Base-by-base conservation (phyloP, 345 rosid species). In the Brassica rapa region DNA sequence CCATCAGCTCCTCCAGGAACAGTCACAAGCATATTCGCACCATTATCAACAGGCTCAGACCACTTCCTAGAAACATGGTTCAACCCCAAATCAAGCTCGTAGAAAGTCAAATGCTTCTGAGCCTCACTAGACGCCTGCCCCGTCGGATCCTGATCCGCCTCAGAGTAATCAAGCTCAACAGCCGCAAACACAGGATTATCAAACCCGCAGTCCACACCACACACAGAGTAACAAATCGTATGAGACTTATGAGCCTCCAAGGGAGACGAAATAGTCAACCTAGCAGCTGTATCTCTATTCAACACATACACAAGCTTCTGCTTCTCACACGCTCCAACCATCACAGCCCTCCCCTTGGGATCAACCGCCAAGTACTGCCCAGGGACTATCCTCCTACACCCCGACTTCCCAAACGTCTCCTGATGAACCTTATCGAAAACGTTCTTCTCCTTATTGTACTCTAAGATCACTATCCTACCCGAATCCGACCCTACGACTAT, bases 1-100 rank as follows among this genome's bases (percentile, higher is more conserved):
- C 99, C 99, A 83, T 93, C 98, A 91, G 82, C 83, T 39, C 97
- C 99, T 63, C 99, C 99, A n/a, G 99, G 99, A 6, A 95, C 99
- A 0, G 96, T 93, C 77, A 95, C 98, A 56, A 95, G 90, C 97
- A 93, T 84, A 72, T 95, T 93, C 5, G 99, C 99, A n/a, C 96
- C 99, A 66, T 61, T 61, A 21, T 95, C 98, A 69, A 95, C 98
- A 1, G 89, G 86, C 55, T 95, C 98, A 0, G 98, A 91, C 98
- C 99, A 95, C 77, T 93, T 95, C 74, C 99, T 83, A 19, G 99
- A 95, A 1, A 95, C 99, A 72, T 95, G 99, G 68, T 95, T 95
- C 73, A 95, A 96, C 70, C 98, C 83, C 49, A 94, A 82, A 88
- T 95, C 98, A 14, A 95, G 96, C 84, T 93, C 99, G 37, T 91